Evolutionary conservation across 2,329 filamentous ascomycete species (phyloP).

Genomic region (Dactylonectria estremocensis): DNA sequence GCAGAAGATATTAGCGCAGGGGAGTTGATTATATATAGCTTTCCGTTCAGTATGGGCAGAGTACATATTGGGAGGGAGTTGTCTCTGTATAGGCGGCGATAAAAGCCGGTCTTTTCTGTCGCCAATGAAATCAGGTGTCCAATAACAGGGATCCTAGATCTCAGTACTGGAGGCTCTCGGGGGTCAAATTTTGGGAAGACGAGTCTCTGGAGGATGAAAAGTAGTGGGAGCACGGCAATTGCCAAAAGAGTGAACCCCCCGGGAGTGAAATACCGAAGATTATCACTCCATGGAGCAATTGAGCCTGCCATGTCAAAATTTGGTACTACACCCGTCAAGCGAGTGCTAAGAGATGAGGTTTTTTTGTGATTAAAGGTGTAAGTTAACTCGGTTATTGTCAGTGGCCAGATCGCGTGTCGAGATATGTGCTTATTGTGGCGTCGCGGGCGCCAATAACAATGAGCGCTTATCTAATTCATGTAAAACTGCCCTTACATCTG

Average conservation of each 20-base stretch:
- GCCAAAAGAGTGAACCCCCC: neutral
- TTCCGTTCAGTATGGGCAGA: conserved; percentile 57
- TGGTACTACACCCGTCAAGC: neutral
- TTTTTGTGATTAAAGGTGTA: neutral
- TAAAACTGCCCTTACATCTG: no score
- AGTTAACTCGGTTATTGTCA: neutral
- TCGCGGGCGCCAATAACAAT: neutral
- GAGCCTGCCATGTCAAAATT: neutral
- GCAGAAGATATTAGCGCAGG: conserved; percentile 57
- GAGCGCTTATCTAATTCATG: neutral
- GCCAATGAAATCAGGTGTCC: conserved; percentile 7
- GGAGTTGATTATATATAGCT: conserved; percentile 61
- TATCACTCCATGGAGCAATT: neutral
- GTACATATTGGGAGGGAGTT: conserved; percentile 8
- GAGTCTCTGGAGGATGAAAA: neutral
- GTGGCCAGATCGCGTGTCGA: neutral
- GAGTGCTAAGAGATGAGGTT: neutral
- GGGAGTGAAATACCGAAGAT: neutral
- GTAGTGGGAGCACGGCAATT: neutral
- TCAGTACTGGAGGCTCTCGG: conserved; percentile 11
- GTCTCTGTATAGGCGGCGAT: conserved; percentile 9
- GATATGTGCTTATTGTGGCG: neutral
- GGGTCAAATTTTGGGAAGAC: conserved; percentile 8
- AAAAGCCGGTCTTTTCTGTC: conserved; percentile 6
- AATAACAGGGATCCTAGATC: conserved; percentile 6